Evolutionary conservation across 768 basidiomycete genomes (phyloP).

Genomic region (Amanita exitialis): DNA sequence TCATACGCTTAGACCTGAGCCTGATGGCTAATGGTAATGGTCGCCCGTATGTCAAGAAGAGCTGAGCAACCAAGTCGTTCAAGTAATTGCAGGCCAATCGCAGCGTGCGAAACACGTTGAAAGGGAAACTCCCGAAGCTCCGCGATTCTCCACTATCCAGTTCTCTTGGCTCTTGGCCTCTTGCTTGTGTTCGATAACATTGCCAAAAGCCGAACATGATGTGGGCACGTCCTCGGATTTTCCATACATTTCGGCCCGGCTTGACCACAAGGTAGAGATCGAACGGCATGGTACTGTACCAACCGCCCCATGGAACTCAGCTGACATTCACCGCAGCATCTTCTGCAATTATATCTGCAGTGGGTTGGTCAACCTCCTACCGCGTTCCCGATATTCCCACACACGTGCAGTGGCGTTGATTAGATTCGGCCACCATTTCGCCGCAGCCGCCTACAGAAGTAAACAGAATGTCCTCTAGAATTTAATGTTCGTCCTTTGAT

Average conservation of each 20-base stretch:
- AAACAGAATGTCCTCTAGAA: not conserved
- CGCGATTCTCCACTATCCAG: too few relatives aligned
- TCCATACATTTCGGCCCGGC: not conserved
- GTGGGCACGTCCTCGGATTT: not conserved
- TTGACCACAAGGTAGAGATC: not conserved
- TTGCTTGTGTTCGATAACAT: too few relatives aligned
- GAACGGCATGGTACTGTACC: too few relatives aligned
- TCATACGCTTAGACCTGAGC: not conserved
- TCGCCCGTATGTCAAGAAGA: too few relatives aligned
- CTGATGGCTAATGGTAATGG: not conserved
- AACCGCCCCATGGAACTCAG: not conserved
- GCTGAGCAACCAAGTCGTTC: too few relatives aligned
- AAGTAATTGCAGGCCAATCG: too few relatives aligned
- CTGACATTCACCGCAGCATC: too few relatives aligned
- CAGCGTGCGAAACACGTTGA: too few relatives aligned
- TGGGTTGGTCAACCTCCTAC: too few relatives aligned
- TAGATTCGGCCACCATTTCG: not conserved
- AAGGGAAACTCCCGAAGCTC: too few relatives aligned
- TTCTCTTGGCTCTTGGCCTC: too few relatives aligned
- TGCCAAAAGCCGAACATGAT: not conserved
- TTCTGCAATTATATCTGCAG: too few relatives aligned
- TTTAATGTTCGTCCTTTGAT: not conserved
- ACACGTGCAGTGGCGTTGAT: not conserved
- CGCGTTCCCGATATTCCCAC: not conserved
- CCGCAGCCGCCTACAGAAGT: not conserved